These are phyloP conservation scores for Capsicum rhomboideum DNA, from an alignment of 257 asterid species.

Conservation along the genomic window DNA sequence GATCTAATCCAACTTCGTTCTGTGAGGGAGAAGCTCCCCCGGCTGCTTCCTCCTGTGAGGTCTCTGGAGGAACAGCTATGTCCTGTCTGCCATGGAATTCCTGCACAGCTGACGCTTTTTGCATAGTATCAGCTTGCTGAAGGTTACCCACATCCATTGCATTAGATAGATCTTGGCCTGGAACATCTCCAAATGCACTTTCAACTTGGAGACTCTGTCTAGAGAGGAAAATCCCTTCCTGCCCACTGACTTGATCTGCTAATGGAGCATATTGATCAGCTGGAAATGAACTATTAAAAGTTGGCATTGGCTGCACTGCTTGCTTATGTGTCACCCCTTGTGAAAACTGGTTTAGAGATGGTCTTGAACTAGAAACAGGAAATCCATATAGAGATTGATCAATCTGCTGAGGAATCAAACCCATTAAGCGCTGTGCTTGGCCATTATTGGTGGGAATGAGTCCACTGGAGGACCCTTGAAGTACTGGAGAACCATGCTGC, in stretches of 20 bases:
- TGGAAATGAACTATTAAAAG: conserved; percentile 30
- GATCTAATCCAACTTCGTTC: conserved; percentile 53
- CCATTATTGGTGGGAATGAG: conserved; percentile 41
- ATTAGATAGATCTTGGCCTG: conserved; percentile 20
- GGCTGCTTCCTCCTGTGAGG: conserved; percentile 22
- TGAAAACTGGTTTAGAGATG: conserved; percentile 44
- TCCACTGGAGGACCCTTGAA: conserved; percentile 56
- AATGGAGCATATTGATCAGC: conserved; percentile 30
- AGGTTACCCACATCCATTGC: conserved; percentile 23
- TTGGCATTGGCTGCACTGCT: conserved; percentile 35
- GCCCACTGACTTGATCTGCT: conserved; percentile 29
- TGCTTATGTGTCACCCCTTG: conserved; percentile 41
- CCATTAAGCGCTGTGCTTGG: conserved; percentile 40
- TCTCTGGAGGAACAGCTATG: conserved; percentile 20
- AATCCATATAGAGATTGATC: conserved; percentile 88
- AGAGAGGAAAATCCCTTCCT: conserved; percentile 30
- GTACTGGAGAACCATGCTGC: conserved; percentile 39
- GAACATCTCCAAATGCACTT: conserved; percentile 25
- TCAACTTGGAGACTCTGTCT: conserved; percentile 38
- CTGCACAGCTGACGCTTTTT: conserved; percentile 23
- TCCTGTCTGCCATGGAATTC: conserved; percentile 30
- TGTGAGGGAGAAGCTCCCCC: conserved; percentile 25
- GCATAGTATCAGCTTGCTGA: conserved; percentile 34
- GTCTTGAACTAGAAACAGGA: conserved; percentile 77
- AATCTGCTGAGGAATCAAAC: conserved; percentile 52